Percentiles rank a stretch among this genome's conserved stretches.
These are phyloP conservation scores for Canna indica DNA, from an alignment of 176 grass and related monocot species.

Conservation along the genomic window DNA sequence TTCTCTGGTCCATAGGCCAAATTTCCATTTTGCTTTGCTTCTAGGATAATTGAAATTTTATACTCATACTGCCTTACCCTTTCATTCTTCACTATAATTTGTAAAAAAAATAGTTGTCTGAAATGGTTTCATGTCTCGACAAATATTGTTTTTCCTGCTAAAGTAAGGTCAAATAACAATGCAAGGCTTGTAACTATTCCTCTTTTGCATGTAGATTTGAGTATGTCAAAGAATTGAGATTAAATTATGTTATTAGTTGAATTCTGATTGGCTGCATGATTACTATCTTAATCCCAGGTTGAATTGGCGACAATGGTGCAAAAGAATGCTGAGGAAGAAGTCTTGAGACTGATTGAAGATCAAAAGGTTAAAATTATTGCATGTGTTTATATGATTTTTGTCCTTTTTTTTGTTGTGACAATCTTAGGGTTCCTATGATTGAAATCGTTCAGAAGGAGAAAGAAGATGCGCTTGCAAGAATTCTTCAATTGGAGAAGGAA, in stretches of 20 bases:
- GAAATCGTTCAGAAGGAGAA: slow-evolving; percentile 68
- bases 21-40: no score
- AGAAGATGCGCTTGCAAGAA: slow-evolving; percentile 63
- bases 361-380: slow-evolving; percentile 55
- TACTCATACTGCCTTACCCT: no score
- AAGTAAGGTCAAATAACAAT: no score
- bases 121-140: no score
- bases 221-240: not conserved
- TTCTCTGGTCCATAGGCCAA: no score
- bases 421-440: slow-evolving; percentile 12
- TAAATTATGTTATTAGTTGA: not conserved
- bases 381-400: slow-evolving; percentile 10
- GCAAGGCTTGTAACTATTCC: not conserved
- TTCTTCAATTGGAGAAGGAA: slow-evolving; percentile 75
- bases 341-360: slow-evolving; percentile 57
- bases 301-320: slow-evolving; percentile 67
- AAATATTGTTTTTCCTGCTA: no score
- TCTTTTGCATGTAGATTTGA: not conserved
- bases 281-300: slow-evolving; percentile 11
- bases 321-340: slow-evolving; percentile 66
- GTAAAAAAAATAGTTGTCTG: no score
- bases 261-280: not conserved
- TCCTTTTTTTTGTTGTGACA: not conserved
- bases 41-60: no score
- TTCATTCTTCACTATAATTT: no score